These are phyloP conservation scores for Stephanodiscus triporus DNA, from an alignment of 108 stramenopile genomes.

Conservation along the genomic window DNA sequence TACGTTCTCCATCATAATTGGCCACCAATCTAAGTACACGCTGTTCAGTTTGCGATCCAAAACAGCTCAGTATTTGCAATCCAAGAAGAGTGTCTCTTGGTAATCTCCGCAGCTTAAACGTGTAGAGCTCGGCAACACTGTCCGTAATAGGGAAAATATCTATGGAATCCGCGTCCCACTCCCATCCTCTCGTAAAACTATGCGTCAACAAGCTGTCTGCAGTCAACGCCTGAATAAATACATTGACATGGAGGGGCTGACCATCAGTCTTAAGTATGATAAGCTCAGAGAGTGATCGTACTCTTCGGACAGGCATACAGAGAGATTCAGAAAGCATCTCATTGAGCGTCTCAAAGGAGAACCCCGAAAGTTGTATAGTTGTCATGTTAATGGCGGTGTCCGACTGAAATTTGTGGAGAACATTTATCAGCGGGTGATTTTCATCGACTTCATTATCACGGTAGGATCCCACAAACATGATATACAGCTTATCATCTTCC, in stretches of 20 bases:
- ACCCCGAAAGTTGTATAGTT: slow-evolving; percentile 13
- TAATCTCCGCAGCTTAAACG: slow-evolving; percentile 21
- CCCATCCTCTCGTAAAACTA: slow-evolving; percentile 33
- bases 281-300: slow-evolving; percentile 19
- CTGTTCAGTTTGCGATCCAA: slow-evolving; percentile 28
- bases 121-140: slow-evolving; percentile 35
- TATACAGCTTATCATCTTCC: neutral
- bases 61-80: slow-evolving; percentile 28
- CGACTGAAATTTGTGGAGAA: slow-evolving; percentile 7
- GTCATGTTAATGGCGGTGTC: slow-evolving; percentile 22
- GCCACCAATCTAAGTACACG: slow-evolving; percentile 23
- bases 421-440: slow-evolving; percentile 15
- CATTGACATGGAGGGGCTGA: slow-evolving; percentile 26
- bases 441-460: slow-evolving; percentile 56
- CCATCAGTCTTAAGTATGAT: slow-evolving; percentile 34
- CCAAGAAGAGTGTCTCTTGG: slow-evolving; percentile 14
- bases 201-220: slow-evolving; percentile 20
- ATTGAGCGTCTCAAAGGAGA: slow-evolving; percentile 20
- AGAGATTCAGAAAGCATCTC: slow-evolving; percentile 27
- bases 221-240: slow-evolving; percentile 23
- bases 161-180: slow-evolving; percentile 28
- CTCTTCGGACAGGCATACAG: slow-evolving; percentile 19
- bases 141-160: slow-evolving; percentile 26
- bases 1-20: slow-evolving; percentile 18
- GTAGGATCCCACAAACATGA: slow-evolving; percentile 53